These are phyloP conservation scores for Colletotrichum sublineola DNA, from an alignment of 2,329 filamentous ascomycete genomes.

Conservation along the genomic window DNA sequence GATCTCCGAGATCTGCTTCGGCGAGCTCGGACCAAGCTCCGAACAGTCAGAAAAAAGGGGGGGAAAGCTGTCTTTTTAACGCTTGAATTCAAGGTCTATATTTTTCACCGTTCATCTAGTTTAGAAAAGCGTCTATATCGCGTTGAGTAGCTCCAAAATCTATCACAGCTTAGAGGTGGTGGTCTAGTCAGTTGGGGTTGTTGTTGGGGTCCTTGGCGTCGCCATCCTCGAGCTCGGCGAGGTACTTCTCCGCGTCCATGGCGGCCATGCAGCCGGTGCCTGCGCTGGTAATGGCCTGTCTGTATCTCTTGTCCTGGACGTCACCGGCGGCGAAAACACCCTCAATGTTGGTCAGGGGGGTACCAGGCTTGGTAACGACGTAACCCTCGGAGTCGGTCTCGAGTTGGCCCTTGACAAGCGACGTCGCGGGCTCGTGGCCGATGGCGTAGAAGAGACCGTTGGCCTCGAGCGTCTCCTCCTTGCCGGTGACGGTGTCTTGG, in stretches of 20 bases:
- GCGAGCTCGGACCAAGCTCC: slow-evolving; percentile 14
- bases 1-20: slow-evolving; percentile 17
- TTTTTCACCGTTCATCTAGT: slow-evolving; percentile 15
- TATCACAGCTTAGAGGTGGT: slow-evolving; percentile 34
- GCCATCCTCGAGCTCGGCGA: slow-evolving; percentile 78
- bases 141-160: slow-evolving; percentile 4
- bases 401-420: slow-evolving; percentile 91
- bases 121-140: slow-evolving; percentile 16
- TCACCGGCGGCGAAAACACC: slow-evolving; percentile 98
- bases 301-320: slow-evolving; percentile 98
- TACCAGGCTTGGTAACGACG: slow-evolving; percentile 88
- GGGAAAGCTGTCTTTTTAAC: not conserved
- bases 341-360: slow-evolving; percentile 86
- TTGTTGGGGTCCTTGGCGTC: slow-evolving; percentile 37
- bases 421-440: slow-evolving; percentile 93
- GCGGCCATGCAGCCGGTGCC: slow-evolving; percentile 96
- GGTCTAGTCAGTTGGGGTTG: slow-evolving; percentile 40
- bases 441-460: slow-evolving; percentile 98
- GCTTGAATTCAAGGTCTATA: slow-evolving; percentile 37
- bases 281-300: slow-evolving; percentile 97
- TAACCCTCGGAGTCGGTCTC: slow-evolving; percentile 92
- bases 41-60: not conserved
- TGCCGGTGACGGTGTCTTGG: slow-evolving; percentile 81
- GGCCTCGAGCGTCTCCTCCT: slow-evolving; percentile 86
- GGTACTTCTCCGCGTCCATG: slow-evolving; percentile 93